Conservation (phyloP, 768 basidiomycete species). For the Trametes cubensis region DNA sequence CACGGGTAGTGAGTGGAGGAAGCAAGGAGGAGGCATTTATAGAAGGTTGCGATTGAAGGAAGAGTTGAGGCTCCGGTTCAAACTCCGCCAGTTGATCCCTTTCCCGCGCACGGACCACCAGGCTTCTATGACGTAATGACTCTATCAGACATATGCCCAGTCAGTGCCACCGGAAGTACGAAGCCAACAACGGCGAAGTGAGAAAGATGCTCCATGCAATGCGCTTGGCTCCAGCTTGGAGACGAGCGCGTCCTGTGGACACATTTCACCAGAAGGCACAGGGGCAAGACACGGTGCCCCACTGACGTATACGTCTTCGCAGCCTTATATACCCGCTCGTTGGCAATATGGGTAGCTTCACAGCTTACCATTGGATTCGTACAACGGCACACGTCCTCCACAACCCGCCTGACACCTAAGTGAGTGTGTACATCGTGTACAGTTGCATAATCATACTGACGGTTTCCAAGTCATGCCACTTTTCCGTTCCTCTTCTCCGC, state of each 20-base stretch:
- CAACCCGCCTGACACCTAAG: neutral
- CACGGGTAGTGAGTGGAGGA: slow-evolving; percentile 39
- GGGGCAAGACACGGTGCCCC: neutral
- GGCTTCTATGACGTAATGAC: slow-evolving; percentile 6
- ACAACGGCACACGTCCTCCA: neutral
- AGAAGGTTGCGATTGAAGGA: slow-evolving; percentile 34
- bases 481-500: slow-evolving; percentile 27
- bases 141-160: neutral
- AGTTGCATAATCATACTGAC: too few species aligned
- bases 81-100: slow-evolving; percentile 42
- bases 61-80: slow-evolving; percentile 39
- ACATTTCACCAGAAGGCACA: slow-evolving; percentile 4
- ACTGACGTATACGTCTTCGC: slow-evolving; percentile 10
- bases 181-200: neutral
- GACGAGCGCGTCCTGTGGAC: slow-evolving; percentile 5
- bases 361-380: neutral
- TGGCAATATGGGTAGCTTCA: neutral
- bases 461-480: slow-evolving; percentile 32
- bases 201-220: slow-evolving; percentile 10
- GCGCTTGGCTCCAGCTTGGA: slow-evolving; percentile 7
- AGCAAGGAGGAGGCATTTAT: slow-evolving; percentile 33
- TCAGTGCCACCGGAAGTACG: neutral
- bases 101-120: slow-evolving; percentile 54
- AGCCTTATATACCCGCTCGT: neutral
- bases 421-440: neutral